phyloP scores from a whole-genome alignment of 768 basidiomycete genomes.

The Rhizopogon rudus region DNA sequence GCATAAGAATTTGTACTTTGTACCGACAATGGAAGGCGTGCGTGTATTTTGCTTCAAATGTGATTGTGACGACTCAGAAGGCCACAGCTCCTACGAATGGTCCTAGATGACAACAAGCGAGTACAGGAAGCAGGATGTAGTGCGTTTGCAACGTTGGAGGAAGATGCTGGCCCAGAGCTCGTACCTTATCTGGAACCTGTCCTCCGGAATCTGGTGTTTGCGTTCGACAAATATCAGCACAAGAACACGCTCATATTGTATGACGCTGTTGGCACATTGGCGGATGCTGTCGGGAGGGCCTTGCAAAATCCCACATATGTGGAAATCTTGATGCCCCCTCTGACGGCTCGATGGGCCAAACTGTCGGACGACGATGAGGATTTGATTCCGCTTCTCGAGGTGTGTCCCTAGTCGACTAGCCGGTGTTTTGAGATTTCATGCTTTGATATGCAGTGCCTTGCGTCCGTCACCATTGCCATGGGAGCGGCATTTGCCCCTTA shows the following conservation, averaged over 20 bases:
- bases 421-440: neutral
- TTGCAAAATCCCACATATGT: conserved; percentile 84
- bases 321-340: conserved; percentile 94
- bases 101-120: conserved; percentile 96
- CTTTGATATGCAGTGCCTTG: conserved; percentile 69
- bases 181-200: conserved; percentile 95
- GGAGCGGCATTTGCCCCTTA: conserved; percentile 85
- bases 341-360: conserved; percentile 87
- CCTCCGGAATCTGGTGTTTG: conserved; percentile 89
- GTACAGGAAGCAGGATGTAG: conserved; percentile 99
- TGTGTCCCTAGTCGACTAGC: conserved; percentile 30
- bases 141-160: conserved; percentile 97
- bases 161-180: conserved; percentile 88
- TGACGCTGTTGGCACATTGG: conserved; percentile 97
- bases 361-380: conserved; percentile 89
- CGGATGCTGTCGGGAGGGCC: conserved; percentile 90
- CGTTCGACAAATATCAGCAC: conserved; percentile 98
- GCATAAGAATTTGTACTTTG: conserved; percentile 86
- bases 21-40: conserved; percentile 98
- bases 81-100: conserved; percentile 87
- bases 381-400: conserved; percentile 93
- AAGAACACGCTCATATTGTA: conserved; percentile 99
- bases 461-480: conserved; percentile 96
- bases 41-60: conserved; percentile 26
- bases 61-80: neutral